Evolutionary conservation across 2,329 filamentous ascomycete species (phyloP), one percentile per base, ranked within the genome.

Genomic region (Arthrobotrys megalospora): DNA sequence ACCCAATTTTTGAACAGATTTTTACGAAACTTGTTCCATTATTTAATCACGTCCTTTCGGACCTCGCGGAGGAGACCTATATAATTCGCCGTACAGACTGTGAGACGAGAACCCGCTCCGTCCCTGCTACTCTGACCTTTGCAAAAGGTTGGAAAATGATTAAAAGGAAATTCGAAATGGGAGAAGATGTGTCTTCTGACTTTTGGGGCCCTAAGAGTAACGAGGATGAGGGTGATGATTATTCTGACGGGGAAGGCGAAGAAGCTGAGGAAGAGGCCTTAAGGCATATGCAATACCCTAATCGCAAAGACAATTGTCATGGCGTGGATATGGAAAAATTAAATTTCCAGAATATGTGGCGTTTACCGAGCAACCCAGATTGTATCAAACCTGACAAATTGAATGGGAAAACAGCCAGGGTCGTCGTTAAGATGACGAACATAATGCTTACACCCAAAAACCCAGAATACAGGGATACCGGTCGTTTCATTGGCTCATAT

Each of bases 391-490:
- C n/a, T n/a, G n/a, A n/a, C n/a, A n/a, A 19, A 14, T n/a, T 65
- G 11, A 11, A 68, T 5, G 80, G 85, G 0, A 82, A 83, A 5
- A 86, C 87, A 1, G 80, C 91, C 3, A 90, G 92, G 80, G 83
- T 92, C 38, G 89, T 92, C 62, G 86, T 91, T 41, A 91, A 91
- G 81, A 85, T 92, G 80, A 86, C 88, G 1, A 87, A 86, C 43
- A 88, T 91, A 62, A 85, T 90, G 50, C 84, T 91, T 0, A 89
- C 86, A 0, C 90, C 90, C 0, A 87, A 88, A 16, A 43, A 68
- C 0, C 36, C 36, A 24, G 86, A 88, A 1, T 91, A 89, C 79
- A 83, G 76, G 67, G 73, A 32, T 32, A 32, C 8, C 24, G 2
- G 2, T 5, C 24, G 24, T 28, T 28, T 28, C n/a, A n/a, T n/a